Evolutionary conservation across 2,329 filamentous ascomycete species (phyloP), one percentile per base, ranked within the genome.

Genomic region (Penicillium oxalicum): DNA sequence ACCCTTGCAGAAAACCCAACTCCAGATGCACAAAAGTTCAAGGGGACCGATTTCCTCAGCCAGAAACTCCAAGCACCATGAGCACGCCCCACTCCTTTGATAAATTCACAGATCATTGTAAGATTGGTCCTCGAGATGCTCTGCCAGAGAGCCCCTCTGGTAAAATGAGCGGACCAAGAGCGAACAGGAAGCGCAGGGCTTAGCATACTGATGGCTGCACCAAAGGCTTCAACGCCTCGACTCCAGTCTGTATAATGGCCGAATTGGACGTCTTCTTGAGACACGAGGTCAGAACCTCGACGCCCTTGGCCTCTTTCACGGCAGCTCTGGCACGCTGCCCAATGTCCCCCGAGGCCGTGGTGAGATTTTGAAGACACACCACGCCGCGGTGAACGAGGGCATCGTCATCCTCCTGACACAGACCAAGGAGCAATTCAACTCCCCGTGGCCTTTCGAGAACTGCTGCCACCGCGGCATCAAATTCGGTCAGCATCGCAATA

Each of bases 401-500:
- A 11, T 73, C 65, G 5, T 86, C 80, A 27, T 77, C 76, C 55
- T 95, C 89, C 12, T 75, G 74, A 61, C 89, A 95, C 63, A 97
- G 70, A 0, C 77, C 81, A n/a, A 98, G 69, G n/a, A 97, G 61
- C n/a, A 88, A 81, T 52, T 83, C 77, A 4, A 93, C 77, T 0
- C 88, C 89, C 11, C 86, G 78, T 4, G 88, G 81, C 33, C 86
- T 77, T 50, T 81, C 79, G 34, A 95, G 60, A 3, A 97, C 77
- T 4, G 80, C 84, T 2, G 80, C 76, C 1, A 91, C 84, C 0
- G 88, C 86, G 1, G 79, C 77, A 59, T 93, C 88, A 65, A 85
- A 90, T 28, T 83, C 81, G 0, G 90, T 90, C 25, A 98, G 71
- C 69, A 87, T 87, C 0, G 91, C 93, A 43, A 98, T 69, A 0